Evolutionary conservation across 805 yeast species (phyloP).

Genomic region (Myxozyma monticola): DNA sequence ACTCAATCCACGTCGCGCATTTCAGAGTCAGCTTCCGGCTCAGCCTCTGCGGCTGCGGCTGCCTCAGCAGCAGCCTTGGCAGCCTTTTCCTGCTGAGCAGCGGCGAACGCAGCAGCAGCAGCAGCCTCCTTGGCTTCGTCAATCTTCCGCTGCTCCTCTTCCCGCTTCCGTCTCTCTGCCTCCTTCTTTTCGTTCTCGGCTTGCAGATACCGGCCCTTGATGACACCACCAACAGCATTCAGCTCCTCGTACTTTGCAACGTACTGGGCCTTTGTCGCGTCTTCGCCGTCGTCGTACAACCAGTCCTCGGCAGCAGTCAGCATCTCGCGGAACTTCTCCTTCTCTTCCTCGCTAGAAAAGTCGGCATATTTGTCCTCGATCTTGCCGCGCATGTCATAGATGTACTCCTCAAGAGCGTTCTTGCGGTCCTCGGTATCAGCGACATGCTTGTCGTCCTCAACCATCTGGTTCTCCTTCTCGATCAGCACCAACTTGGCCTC

Average conservation of each 20-base stretch:
- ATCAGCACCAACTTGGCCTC: slow-evolving; percentile 61
- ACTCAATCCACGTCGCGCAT: slow-evolving; percentile 25
- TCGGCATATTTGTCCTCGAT: slow-evolving; percentile 85
- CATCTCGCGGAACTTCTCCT: slow-evolving; percentile 69
- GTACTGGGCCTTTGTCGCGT: slow-evolving; percentile 92
- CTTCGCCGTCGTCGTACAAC: slow-evolving; percentile 97
- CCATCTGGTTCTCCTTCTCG: slow-evolving; percentile 83
- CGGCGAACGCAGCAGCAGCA: slow-evolving; percentile 19
- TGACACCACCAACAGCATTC: slow-evolving; percentile 89
- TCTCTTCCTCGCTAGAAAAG: slow-evolving; percentile 90
- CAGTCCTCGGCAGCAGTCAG: slow-evolving; percentile 91
- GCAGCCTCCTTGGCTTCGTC: slow-evolving; percentile 40
- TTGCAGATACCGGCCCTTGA: slow-evolving; percentile 92
- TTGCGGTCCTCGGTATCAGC: slow-evolving; percentile 98
- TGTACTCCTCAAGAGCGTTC: slow-evolving; percentile 97
- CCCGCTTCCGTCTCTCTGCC: slow-evolving; percentile 83
- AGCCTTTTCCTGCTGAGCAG: slow-evolving; percentile 10
- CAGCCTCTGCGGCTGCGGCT: slow-evolving; percentile 11
- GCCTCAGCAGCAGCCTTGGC: slow-evolving; percentile 1
- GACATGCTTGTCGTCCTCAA: slow-evolving; percentile 89
- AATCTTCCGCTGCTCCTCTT: slow-evolving; percentile 76
- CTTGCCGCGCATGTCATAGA: slow-evolving; percentile 95
- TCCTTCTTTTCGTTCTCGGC: slow-evolving; percentile 89
- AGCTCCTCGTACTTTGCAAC: slow-evolving; percentile 97
- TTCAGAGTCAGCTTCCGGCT: slow-evolving; percentile 14